Evolutionary conservation across 441 rosid species (phyloP), one percentile per base, ranked within the genome.

Genomic region (Erysimum cheiri): DNA sequence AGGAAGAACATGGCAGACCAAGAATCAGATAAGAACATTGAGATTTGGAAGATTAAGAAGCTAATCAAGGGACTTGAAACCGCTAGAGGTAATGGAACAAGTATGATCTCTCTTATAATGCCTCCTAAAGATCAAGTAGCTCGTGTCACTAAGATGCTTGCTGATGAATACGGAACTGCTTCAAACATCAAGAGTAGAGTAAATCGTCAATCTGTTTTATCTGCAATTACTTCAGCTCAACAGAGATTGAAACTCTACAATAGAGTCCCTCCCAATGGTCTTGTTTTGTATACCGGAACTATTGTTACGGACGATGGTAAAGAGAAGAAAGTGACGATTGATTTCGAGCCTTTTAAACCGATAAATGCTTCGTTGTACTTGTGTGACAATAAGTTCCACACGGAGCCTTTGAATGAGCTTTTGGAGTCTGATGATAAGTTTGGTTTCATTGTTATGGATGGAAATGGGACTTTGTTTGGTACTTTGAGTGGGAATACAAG

Each of bases 41-140:
- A 91, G 79, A 87, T 88, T 74, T 91, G 97, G 97, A 91, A 91
- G 73, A 89, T 89, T 33, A 88, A 92, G 82, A 92, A 87, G 77
- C 82, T 92, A 64, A 90, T 92, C 66, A 92, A 88, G 55, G 93
- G 90, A 2, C 84, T 85, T 50, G 95, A 92, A 78, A 81, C 89
- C 44, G 91, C 96, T 8, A 80, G 96, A 67, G 96, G 96, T 26
- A 89, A 89, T 48, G 96, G 93, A 33, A 91, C 96, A 13, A 88
- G 97, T 78, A 89, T 91, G 97, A 89, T 91, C 67, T 92, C 98
- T 12, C 95, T 92, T 35, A 90, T 92, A 61, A 90, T 92, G 90
- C 96, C 98, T 31, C 93, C 96, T 8, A 79, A 83, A 52, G 96
- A 92, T 82, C 96, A 92, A 67, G 75, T 92, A 3, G 74, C 96